Base-by-base conservation (phyloP, 73 alveolate species). In the Effrenium voratum region DNA sequence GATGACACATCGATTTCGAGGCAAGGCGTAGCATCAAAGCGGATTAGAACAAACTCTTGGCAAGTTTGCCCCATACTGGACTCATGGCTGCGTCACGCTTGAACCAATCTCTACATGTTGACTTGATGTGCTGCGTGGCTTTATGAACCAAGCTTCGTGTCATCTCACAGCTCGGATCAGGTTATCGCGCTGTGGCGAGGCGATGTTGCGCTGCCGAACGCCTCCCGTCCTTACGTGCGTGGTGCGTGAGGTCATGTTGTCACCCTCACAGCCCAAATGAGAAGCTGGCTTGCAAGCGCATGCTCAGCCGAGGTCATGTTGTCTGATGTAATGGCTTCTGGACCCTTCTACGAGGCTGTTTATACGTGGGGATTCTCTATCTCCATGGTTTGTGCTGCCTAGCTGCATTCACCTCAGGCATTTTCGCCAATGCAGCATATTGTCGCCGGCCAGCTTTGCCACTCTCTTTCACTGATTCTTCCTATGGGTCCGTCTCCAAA, bases 121-220 rank as follows among this genome's bases (percentile, higher is more conserved):
- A n/a, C n/a, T n/a, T n/a, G n/a, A n/a, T n/a, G n/a, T n/a, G n/a
- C n/a, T n/a, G n/a, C n/a, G n/a, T n/a, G n/a, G n/a, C n/a, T n/a
- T n/a, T n/a, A n/a, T n/a, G n/a, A n/a, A n/a, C n/a, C 45, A 45
- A 28, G 1, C 6, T 45, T 2, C 45, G 44, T 6, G 0, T 32
- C 47, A 32, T 36, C 13, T 34, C n/a, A 5, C 92, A n/a, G n/a
- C n/a, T n/a, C n/a, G n/a, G n/a, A n/a, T 36, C 49, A 90, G 97
- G 97, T 90, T 40, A 55, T 90, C 24, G 97, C 97, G 8, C 75
- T 90, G 30, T 90, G 97, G 97, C 86, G 97, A 66, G 97, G 97
- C 68, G 97, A 90, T 46, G 97, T 90, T 30, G 97, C 83, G 52
- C 87, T 90, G 72, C 97, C 97, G 12, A 90, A 90, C 32, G 97